Evolutionary conservation across 2,329 filamentous ascomycete species (phyloP), one percentile per base, ranked within the genome.

Genomic region (Knufia fluminis): DNA sequence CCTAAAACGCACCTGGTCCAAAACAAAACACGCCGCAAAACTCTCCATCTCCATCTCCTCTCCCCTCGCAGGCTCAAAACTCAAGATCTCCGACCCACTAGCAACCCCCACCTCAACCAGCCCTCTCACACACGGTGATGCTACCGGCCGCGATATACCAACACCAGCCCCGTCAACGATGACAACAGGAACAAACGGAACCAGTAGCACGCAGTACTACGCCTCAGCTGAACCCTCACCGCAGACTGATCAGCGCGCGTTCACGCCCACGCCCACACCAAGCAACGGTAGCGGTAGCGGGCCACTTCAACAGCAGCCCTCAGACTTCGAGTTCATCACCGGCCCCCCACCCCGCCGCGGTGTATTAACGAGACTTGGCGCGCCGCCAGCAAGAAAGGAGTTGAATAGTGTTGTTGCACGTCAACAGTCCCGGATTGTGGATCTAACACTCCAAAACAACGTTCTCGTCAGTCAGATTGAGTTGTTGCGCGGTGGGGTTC

Each of bases 401-500:
- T 17, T 38, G 19, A 36, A 38, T 16, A 46, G 28, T 16, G 24
- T 24, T 8, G 44, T 46, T 2, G 32, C 31, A 3, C n/a, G 44
- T 7, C 44, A 46, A 16, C 44, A 46, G 31, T 20, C 10, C 16
- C 28, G 44, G 12, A 46, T 46, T 17, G 16, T 22, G 19, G 44
- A 46, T 17, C n/a, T 46, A 31, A 24, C 44, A 3, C 9, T 36
- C 4, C 31, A 36, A 31, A 46, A 46, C 23, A 36, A 24, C 14
- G 32, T 36, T 2, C 44, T 46, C 6, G 32, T 46, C 3, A 36
- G 26, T 33, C 44, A 46, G 44, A 22, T 46, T 17, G 32, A 38
- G 28, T 23, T 33, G 28, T 26, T 46, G 44, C 36, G 32, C 3
- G 19, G 8, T 9, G n/a, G 38, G 23, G 28, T 46, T 2, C 9